Conservation (phyloP, 208 protist species). For the Acanthamoeba castellanii region DNA sequence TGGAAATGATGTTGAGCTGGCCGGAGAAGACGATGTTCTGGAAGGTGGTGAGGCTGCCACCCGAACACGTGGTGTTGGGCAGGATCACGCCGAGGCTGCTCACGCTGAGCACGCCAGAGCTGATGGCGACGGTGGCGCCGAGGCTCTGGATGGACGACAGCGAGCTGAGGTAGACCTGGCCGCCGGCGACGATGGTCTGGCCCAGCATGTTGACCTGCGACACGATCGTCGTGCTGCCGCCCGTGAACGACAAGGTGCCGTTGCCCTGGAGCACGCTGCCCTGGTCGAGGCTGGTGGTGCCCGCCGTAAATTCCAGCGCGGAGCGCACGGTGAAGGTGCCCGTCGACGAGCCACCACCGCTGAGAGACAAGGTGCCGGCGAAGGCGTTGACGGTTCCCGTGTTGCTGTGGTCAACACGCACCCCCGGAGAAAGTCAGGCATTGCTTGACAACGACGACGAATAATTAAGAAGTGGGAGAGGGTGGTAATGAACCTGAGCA, state of each 20-base stretch:
- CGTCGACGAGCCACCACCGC: conserved; percentile 13
- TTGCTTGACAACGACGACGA: not conserved
- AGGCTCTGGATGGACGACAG: conserved; percentile 16
- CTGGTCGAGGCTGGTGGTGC: not conserved
- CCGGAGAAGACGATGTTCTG: conserved; percentile 28
- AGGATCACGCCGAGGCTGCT: conserved; percentile 49
- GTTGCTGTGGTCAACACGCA: not conserved
- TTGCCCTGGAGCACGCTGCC: conserved; percentile 12
- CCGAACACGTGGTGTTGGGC: not conserved
- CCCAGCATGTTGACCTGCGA: conserved; percentile 27
- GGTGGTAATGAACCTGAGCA: not conserved
- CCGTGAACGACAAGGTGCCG: conserved; percentile 5
- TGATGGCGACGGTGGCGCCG: conserved; percentile 1
- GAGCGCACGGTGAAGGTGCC: not conserved
- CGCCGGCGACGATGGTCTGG: conserved; percentile 4
- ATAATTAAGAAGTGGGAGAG: not conserved
- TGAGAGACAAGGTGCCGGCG: not conserved
- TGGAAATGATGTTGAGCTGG: not conserved
- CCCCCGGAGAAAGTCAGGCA: no score
- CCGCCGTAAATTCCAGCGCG: not conserved
- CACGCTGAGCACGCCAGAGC: conserved; percentile 18
- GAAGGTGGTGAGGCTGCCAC: conserved; percentile 32
- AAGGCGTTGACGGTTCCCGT: not conserved
- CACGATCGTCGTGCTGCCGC: not conserved
- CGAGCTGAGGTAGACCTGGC: conserved; percentile 46